Evolutionary conservation across 192 early-diverging fungal species (phyloP).

Genomic region (Coemansia sp.): DNA sequence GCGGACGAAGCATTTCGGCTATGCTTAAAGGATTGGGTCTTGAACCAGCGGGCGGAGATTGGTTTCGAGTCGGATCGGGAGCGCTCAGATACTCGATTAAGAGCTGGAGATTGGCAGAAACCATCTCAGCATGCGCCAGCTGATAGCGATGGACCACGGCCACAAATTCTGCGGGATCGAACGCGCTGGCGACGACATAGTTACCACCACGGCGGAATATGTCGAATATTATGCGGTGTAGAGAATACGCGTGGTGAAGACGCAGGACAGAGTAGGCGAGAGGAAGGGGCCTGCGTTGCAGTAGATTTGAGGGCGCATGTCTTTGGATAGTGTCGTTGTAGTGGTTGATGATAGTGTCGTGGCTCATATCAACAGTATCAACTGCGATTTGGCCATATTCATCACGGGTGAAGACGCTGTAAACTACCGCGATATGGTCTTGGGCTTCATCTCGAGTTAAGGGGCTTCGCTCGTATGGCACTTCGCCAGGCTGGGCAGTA

Average conservation of each 20-base stretch:
- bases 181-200: conserved; percentile 32
- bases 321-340: conserved; percentile 17
- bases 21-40: neutral
- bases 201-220: conserved; percentile 41
- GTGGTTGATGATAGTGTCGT: conserved; percentile 19
- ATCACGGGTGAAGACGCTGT: conserved; percentile 13
- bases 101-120: conserved; percentile 16
- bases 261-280: conserved; percentile 38
- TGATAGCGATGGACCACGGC: conserved; percentile 12
- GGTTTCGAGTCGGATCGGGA: neutral
- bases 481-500: neutral
- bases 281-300: conserved; percentile 8
- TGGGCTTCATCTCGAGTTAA: conserved; percentile 24
- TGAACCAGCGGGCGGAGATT: neutral
- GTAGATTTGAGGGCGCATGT: neutral
- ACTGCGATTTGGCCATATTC: neutral
- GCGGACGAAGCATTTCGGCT: conserved; percentile 24
- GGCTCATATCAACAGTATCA: conserved; percentile 14
- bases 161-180: conserved; percentile 27
- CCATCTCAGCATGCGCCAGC: conserved; percentile 36
- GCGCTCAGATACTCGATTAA: conserved; percentile 24
- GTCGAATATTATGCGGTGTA: conserved; percentile 36
- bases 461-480: conserved; percentile 7
- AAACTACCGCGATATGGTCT: conserved; percentile 24
- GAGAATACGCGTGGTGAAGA: conserved; percentile 35